Conservation (phyloP, 2,329 filamentous ascomycete species). For the Colletotrichum trifolii region DNA sequence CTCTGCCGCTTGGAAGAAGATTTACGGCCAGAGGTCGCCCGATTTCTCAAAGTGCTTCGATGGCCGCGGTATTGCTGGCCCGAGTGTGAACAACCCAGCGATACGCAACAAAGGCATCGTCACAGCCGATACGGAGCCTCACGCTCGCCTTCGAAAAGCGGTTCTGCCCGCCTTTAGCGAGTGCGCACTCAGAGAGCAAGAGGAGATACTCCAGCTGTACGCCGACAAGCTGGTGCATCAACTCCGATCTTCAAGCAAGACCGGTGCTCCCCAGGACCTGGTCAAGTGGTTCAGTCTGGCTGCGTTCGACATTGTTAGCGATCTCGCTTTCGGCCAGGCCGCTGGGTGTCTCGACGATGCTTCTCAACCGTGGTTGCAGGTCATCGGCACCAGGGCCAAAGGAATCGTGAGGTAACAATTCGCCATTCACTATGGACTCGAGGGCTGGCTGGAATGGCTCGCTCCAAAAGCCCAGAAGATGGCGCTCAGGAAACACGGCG, state of each 20-base stretch:
- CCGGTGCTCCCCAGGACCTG: conserved; percentile 38
- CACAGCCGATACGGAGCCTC: conserved; percentile 28
- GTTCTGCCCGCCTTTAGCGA: conserved; percentile 27
- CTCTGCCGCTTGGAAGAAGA: conserved; percentile 34
- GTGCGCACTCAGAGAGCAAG: conserved; percentile 24
- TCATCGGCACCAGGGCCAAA: conserved; percentile 20
- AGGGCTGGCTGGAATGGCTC: conserved; percentile 24
- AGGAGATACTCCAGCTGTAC: conserved; percentile 26
- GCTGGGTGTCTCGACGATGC: conserved; percentile 50
- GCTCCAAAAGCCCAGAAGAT: conserved; percentile 19
- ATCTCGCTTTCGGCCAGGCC: conserved; percentile 58
- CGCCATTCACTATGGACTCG: conserved; percentile 23
- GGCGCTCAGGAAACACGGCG: conserved; percentile 20
- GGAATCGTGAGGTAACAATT: conserved; percentile 27
- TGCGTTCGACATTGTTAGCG: conserved; percentile 56
- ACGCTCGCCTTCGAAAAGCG: conserved; percentile 29
- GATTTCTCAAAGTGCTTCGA: conserved; percentile 30
- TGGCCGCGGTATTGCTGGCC: conserved; percentile 18
- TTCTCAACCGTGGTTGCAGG: conserved; percentile 29
- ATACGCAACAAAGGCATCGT: conserved; percentile 23
- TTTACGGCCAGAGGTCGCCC: conserved; percentile 30
- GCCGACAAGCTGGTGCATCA: conserved; percentile 18
- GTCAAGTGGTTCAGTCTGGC: conserved; percentile 50
- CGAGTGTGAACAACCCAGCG: conserved; percentile 6
- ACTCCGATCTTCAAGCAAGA: conserved; percentile 19